Evolutionary conservation across 768 basidiomycete species (phyloP), one percentile per base, ranked within the genome.

Genomic region (Mycena galopus): DNA sequence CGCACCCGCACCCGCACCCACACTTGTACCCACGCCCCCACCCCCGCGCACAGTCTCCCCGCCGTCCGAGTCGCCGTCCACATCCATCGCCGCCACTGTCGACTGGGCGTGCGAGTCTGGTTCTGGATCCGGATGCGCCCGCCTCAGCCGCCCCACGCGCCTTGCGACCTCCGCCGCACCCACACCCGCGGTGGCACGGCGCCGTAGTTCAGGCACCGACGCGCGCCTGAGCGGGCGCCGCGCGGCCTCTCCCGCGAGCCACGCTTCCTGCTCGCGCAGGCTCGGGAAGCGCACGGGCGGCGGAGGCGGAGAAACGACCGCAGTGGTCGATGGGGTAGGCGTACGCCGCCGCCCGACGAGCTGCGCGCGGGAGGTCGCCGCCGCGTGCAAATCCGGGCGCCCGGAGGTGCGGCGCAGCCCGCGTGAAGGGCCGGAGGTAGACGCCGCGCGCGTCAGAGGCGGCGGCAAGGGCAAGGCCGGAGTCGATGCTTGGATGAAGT

Each of bases 191-290:
- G 32, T 30, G 9, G 29, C 30, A 17, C 55, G 56, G 32, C 57
- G 33, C 35, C 57, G 9, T 23, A 59, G 10, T 16, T 59, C 57
- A 6, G 57, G 57, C 57, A 59, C 57, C 33, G 57, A 59, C 57
- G 57, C 57, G 33, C 57, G 33, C 21, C 57, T 17, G 35, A 59
- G 23, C 35, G 57, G 35, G 23, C 35, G 57, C 3, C 57, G 35
- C 23, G n/a, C 33, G 42, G 29, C 19, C 50, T 35, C 63, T 33
- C 33, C 63, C 50, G 63, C 63, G n/a, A 65, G 47, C 62, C 62
- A 64, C 62, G 47, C 62, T 47, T 64, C 62, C 62, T 64, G 62
- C 62, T 64, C 62, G 47, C 50, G 62, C 62, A 51, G 11, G n/a
- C 21, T 64, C 30, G 62, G 62, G 62, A 64, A 64, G 30, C 62